Conservation (phyloP, 768 basidiomycete genomes). For the Strobilomyces echinocephalus region DNA sequence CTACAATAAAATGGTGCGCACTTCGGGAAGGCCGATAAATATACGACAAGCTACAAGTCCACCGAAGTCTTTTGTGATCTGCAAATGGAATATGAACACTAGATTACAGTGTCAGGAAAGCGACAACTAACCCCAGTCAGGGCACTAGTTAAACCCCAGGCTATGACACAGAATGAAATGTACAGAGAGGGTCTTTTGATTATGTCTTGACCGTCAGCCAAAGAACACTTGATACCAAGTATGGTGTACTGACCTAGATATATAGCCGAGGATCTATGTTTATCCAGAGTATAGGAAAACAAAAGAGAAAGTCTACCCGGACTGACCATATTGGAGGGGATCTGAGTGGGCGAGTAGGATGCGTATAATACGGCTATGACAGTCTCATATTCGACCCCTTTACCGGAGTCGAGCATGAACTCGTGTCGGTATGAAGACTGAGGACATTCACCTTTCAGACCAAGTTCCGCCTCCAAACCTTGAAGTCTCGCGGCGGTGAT, state of each 20-base stretch:
- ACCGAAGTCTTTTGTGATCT: conserved; percentile 52
- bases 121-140: conserved; percentile 49
- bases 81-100: not conserved
- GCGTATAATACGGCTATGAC: conserved; percentile 35
- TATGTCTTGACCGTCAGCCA: too few species aligned
- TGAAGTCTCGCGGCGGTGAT: conserved; percentile 22
- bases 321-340: conserved; percentile 25
- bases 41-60: conserved; percentile 55
- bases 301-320: not conserved
- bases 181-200: conserved; percentile 53
- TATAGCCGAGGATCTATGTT: too few species aligned
- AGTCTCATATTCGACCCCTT: conserved; percentile 50
- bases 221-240: not conserved
- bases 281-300: not conserved
- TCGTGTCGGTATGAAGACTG: not conserved
- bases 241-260: too few species aligned
- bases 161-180: conserved; percentile 53
- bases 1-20: conserved; percentile 6
- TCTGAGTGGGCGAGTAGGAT: too few species aligned
- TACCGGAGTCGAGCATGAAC: not conserved
- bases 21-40: conserved; percentile 62
- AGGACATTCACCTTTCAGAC: conserved; percentile 25
- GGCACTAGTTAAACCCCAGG: conserved; percentile 61
- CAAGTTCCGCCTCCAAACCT: conserved; percentile 24
- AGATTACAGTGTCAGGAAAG: not conserved